Conservation (phyloP, 768 basidiomycete species). For the Leccinum rimulosum region DNA sequence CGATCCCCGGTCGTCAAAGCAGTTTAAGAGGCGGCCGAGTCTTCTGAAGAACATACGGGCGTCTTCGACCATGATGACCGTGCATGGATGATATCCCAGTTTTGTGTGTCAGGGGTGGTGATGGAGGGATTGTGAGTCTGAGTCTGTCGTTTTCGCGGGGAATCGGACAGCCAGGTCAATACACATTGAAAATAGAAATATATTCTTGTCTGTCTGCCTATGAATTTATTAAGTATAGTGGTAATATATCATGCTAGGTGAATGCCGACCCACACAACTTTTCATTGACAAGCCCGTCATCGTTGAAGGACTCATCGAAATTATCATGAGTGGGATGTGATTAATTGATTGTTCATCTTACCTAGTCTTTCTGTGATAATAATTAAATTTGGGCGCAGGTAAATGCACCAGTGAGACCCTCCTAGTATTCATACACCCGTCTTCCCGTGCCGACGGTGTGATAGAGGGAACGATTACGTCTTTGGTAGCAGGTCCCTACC, state of each 20-base stretch:
- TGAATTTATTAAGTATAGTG: background rate
- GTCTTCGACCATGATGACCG: background rate
- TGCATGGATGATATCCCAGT: background rate
- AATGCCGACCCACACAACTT: background rate
- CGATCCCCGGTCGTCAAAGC: background rate
- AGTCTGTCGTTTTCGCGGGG: too few relatives aligned
- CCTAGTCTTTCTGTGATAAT: conserved; percentile 11
- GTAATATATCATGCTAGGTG: background rate
- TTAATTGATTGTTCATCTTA: conserved; percentile 15
- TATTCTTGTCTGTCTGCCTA: background rate
- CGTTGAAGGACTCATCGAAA: background rate
- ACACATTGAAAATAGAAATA: background rate
- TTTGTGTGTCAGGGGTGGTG: background rate
- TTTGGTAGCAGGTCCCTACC: conserved; percentile 19
- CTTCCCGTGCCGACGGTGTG: conserved; percentile 2
- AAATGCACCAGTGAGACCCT: conserved; percentile 17
- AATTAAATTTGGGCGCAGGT: conserved; percentile 20
- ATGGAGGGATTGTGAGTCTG: background rate
- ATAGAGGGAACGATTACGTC: conserved; percentile 21
- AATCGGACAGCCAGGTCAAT: background rate
- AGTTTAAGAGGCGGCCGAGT: background rate
- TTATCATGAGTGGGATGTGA: background rate
- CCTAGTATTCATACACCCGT: background rate
- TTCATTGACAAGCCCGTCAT: background rate
- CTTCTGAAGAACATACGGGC: background rate